Percentiles rank a stretch among this genome's conserved stretches.
These are phyloP conservation scores for Termitomyces bulborhizus DNA, from an alignment of 768 basidiomycete species.

Conservation along the genomic window DNA sequence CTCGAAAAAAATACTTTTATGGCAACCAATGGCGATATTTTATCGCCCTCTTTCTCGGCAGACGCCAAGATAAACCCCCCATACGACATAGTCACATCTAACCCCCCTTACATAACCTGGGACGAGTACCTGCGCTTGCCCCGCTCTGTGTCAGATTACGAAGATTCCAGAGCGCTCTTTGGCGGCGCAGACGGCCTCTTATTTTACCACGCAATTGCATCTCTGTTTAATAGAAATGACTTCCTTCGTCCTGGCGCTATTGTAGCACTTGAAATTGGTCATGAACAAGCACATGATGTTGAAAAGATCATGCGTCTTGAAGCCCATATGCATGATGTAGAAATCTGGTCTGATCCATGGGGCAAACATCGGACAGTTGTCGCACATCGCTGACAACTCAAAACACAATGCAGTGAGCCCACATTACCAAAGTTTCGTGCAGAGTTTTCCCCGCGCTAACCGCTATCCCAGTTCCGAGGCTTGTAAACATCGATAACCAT, in stretches of 20 bases:
- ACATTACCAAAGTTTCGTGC: neutral
- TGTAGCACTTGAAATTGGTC: conserved; percentile 78
- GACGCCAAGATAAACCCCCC: conserved; percentile 33
- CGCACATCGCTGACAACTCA: conserved; percentile 32
- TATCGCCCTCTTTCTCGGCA: conserved; percentile 38
- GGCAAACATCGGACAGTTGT: conserved; percentile 68
- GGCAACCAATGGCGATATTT: conserved; percentile 33
- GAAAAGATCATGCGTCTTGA: conserved; percentile 44
- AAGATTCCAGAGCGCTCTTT: conserved; percentile 77
- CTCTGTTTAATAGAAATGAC: conserved; percentile 43
- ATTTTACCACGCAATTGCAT: conserved; percentile 68
- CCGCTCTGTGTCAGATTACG: conserved; percentile 65
- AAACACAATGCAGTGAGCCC: neutral
- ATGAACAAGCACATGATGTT: conserved; percentile 63
- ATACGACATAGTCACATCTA: conserved; percentile 77
- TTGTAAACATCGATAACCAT: conserved; percentile 3
- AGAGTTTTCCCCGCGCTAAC: neutral
- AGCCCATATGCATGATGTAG: conserved; percentile 40
- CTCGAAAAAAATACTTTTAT: conserved; percentile 31
- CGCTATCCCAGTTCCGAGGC: neutral
- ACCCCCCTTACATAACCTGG: conserved; percentile 81
- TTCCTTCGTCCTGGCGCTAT: conserved; percentile 47
- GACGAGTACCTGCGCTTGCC: conserved; percentile 59
- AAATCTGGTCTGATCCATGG: conserved; percentile 82
- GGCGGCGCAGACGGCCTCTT: conserved; percentile 61